Conservation (phyloP, 257 asterid species). For the Paulownia fortunei region DNA sequence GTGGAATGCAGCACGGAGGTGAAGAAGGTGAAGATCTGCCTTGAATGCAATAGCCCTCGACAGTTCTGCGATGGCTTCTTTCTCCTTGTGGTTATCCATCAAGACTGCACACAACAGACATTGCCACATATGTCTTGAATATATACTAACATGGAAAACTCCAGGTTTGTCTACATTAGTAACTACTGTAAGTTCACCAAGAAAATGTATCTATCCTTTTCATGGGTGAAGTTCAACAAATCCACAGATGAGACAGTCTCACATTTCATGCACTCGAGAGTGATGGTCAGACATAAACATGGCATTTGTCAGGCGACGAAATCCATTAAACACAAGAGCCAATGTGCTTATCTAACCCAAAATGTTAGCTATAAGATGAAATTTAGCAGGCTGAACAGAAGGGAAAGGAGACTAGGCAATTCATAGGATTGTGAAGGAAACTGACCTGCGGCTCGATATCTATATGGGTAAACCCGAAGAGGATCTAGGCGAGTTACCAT, state of each 20-base stretch:
- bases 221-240: too few relatives aligned
- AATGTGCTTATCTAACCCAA: background rate
- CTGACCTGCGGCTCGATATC: conserved; percentile 99
- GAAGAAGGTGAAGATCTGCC: conserved; percentile 95
- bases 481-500: conserved; percentile 91
- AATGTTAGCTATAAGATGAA: background rate
- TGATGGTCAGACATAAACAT: too few relatives aligned
- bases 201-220: too few relatives aligned
- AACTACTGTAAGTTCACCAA: too few relatives aligned
- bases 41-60: conserved; percentile 93
- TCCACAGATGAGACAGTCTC: too few relatives aligned
- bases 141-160: background rate
- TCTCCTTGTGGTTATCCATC: conserved; percentile 95
- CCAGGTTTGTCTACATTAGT: too few relatives aligned
- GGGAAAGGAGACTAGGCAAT: background rate
- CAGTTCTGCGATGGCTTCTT: conserved; percentile 90
- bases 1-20: conserved; percentile 93
- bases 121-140: background rate
- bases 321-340: background rate
- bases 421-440: conserved; percentile 1
- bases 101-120: conserved; percentile 49
- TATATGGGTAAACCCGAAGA: conserved; percentile 92
- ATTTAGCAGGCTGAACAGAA: background rate
- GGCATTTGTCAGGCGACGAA: background rate
- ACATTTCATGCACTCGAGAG: too few relatives aligned